These are phyloP conservation scores for Ephemerocybe angulata DNA, from an alignment of 768 basidiomycete genomes.

Conservation along the genomic window DNA sequence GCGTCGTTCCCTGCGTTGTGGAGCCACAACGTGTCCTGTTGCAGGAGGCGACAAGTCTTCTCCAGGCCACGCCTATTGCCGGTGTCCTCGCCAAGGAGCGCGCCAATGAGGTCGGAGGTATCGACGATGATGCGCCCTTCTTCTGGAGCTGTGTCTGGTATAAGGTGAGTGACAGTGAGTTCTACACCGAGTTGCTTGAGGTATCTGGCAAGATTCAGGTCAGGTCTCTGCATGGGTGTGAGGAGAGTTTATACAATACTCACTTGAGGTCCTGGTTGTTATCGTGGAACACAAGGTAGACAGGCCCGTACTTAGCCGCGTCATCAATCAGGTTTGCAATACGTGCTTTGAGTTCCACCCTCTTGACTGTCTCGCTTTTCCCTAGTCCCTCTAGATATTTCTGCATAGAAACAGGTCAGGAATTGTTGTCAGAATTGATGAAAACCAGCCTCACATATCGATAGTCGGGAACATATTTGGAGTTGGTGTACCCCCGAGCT, in stretches of 20 bases:
- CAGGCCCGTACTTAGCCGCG: conserved; percentile 45
- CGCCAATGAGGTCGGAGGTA: conserved; percentile 71
- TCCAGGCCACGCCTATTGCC: conserved; percentile 54
- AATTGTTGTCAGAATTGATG: not conserved
- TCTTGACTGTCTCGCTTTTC: conserved; percentile 50
- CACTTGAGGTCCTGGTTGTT: conserved; percentile 74
- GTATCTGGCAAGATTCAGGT: conserved; percentile 37
- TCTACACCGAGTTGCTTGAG: conserved; percentile 55
- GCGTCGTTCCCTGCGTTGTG: conserved; percentile 92
- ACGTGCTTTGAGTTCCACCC: conserved; percentile 46
- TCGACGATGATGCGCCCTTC: conserved; percentile 64
- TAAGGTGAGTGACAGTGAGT: conserved; percentile 47
- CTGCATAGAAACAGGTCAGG: conserved; percentile 30
- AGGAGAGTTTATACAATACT: conserved; percentile 8
- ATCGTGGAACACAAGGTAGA: conserved; percentile 83
- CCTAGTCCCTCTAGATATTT: conserved; percentile 71
- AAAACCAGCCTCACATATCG: conserved; percentile 42
- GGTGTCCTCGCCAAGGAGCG: conserved; percentile 58
- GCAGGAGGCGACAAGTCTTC: conserved; percentile 60
- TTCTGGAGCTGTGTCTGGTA: conserved; percentile 54
- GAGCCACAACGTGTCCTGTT: conserved; percentile 48
- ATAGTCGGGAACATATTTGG: conserved; percentile 59
- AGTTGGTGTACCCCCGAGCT: conserved; percentile 53
- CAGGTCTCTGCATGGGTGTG: not conserved
- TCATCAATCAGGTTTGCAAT: conserved; percentile 45